Base-by-base conservation (phyloP, 495 filamentous ascomycete genomes). In the Oidiodendron maius region DNA sequence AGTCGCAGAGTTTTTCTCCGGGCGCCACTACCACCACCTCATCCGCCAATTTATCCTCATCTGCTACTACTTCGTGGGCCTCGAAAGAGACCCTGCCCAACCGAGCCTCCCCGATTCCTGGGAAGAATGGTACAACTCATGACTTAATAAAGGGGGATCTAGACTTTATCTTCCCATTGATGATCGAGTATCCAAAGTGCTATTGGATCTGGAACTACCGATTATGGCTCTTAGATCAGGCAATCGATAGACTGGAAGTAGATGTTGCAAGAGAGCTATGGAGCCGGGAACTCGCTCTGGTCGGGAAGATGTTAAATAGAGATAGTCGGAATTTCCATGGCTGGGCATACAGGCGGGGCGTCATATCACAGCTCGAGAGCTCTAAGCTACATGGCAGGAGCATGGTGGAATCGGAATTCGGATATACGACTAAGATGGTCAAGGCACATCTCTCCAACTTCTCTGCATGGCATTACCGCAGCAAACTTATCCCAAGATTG, bases 121-220 rank as follows among this genome's bases (percentile, higher is more conserved):
- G 74, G 72, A 71, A 51, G 71, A 78, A 57, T 76, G 71, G 71
- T 76, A 74, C 67, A 71, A 72, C 60, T 68, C 65, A 59, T 76
- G 72, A 77, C 12, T 21, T 50, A 24, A 61, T 88, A 32, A 61
- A 68, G 18, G 62, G 67, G 22, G 93, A 98, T 57, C 72, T 97
- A 21, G 62, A 66, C 20, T 93, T 96, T 61, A 78, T 90, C 30
- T 74, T 96, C 30, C 88, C 88, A 2, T 74, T 99, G 11, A 80
- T 97, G 30, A 72, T 80, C 26, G 78, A 88, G 52, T 89, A 78
- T 57, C 94, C 93, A 20, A 99, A 99, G 69, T 97, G 93, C 71
- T 99, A 99, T 71, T 96, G 93, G 90, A 88, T 99, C 36, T 99
- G 93, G 93, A 95, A 94, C 63, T 87, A 96, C 67, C 83, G 93